A percentile compares a stretch with the other conserved stretches of the same genome.
Conservation (phyloP, 1,139 yeast genomes). For the Nakaseomyces bracarensis region DNA sequence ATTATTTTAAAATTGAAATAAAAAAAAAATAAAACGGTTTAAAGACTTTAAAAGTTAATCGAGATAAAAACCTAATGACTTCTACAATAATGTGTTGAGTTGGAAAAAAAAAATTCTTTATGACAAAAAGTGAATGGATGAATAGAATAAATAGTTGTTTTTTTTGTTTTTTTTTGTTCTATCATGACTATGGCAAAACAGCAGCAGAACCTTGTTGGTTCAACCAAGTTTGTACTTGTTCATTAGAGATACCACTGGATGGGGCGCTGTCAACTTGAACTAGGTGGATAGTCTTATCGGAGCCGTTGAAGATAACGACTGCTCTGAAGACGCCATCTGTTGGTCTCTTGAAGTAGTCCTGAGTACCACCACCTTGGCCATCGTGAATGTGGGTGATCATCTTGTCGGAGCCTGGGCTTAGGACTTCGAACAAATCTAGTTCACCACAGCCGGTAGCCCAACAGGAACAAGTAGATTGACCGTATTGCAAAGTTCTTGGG, state of each 20-base stretch:
- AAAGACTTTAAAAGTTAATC: no score
- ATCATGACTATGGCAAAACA: conserved; percentile 21
- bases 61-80: no score
- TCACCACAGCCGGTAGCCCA: conserved; percentile 98
- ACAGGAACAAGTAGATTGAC: conserved; percentile 73
- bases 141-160: neutral
- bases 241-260: conserved; percentile 44
- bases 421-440: conserved; percentile 81
- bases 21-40: no score
- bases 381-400: conserved; percentile 79
- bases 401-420: conserved; percentile 60
- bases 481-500: conserved; percentile 90
- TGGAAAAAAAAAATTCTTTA: no score
- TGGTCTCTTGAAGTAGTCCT: conserved; percentile 84
- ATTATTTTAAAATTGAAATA: no score
- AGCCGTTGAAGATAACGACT: conserved; percentile 71
- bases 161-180: neutral
- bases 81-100: no score
- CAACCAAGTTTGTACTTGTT: conserved; percentile 52
- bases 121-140: no score
- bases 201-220: conserved; percentile 44
- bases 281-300: conserved; percentile 45
- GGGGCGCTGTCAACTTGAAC: conserved; percentile 53
- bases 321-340: conserved; percentile 70
- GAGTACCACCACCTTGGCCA: conserved; percentile 88